Evolutionary conservation across 306 rosid species (phyloP), one percentile per base, ranked within the genome.

Genomic region (Castanea mollissima): DNA sequence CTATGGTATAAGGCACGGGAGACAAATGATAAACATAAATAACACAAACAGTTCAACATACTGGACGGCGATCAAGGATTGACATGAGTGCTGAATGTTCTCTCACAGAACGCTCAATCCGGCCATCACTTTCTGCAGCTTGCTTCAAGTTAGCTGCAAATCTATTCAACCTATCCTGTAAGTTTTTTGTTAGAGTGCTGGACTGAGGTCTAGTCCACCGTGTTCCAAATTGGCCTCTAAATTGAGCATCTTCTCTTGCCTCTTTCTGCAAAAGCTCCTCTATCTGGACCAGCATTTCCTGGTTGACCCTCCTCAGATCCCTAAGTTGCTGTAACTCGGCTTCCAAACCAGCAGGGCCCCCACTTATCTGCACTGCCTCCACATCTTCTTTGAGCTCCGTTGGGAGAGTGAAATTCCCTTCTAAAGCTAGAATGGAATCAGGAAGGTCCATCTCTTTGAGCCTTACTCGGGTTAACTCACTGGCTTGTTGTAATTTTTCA

Each of bases 401-500:
- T 6, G 98, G 97, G 57, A 95, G 87, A 68, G 90, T 75, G 76
- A 89, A 90, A 84, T 93, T 91, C 51, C 99, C 99, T 85, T 95
- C 99, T 91, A 95, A 82, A 55, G 98, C 90, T 79, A 95, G 98
- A 85, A 95, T 91, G 64, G 98, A 95, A 70, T 95, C 99, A 0
- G 99, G 98, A 76, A 95, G 90, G 71, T 95, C 99, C 98, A 95
- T 93, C 80, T 95, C 98, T 96, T 93, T 95, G 21, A 95, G 98
- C 93, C 89, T 90, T 32, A 95, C 97, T 69, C 98, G 87, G 59
- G 99, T 95, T 35, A 95, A 89, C 82, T 95, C 99, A 64, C 99
- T 95, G 69, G 99, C 99, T 79, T 91, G 94, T 85, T 95, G 98
- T 76, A 95, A 81, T 72, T 95, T 95, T 76, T 95, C 99, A 77